Evolutionary conservation across 1,139 yeast genomes (phyloP), one percentile per base, ranked within the genome.

Genomic region (Taphrina flavorubra): DNA sequence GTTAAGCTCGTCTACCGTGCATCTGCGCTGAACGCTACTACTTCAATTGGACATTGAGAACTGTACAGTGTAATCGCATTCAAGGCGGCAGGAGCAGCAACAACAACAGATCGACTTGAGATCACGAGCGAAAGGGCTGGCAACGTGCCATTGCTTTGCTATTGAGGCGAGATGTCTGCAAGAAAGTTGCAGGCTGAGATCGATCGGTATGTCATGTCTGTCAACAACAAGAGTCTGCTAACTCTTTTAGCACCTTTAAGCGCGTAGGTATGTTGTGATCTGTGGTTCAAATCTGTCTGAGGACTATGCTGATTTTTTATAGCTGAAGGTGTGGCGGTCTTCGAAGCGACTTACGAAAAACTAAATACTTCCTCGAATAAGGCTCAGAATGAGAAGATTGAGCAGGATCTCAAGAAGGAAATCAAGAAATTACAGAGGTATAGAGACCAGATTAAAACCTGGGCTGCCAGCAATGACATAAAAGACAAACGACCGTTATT

Each of bases 391-490:
- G 99, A 95, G 77, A 94, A 94, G 79, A 84, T 94, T 71, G 99
- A 95, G 78, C 86, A 74, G 74, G 99, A 94, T 77, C 81, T 95
- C 77, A 95, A 95, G 82, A 89, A 96, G 75, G 99, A 95, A 78
- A 94, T 95, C 78, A 95, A 95, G 79, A 92, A 92, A 79, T 83
- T 95, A 68, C 99, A 95, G 78, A 86, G 97, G 76, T 87, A 89
- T 76, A 85, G 99, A 77, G 99, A 95, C 79, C 98, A 92, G 79
- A 90, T 95, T 74, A 95, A 95, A 79, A 89, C 90, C 69, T 95
- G 99, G 99, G 81, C 92, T 76, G 86, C 96, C 60, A 96, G 95
- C 74, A 89, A 88, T 75, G 96, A 95, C 72, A 92, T 92, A 68
- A 92, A 95, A 78, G 95, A 94, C 76, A 96, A 92, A 80, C 89